Conservation (phyloP, 495 filamentous ascomycete genomes). For the Neurospora terricola region DNA sequence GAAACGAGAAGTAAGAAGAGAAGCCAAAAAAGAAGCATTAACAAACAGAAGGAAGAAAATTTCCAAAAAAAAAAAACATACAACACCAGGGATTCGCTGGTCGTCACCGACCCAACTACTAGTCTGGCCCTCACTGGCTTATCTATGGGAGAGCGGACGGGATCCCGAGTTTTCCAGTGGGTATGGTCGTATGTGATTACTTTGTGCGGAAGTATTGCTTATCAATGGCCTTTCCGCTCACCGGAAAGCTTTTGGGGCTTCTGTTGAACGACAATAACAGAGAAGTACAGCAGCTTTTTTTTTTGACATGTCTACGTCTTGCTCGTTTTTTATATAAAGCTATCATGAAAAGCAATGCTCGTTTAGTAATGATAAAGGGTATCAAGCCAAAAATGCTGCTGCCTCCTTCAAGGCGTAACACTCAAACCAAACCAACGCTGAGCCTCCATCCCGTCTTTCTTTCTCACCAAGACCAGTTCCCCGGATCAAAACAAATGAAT, state of each 20-base stretch:
- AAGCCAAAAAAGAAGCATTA: not conserved
- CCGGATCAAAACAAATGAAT: not conserved
- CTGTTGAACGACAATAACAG: too few species aligned
- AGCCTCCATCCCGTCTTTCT: not conserved
- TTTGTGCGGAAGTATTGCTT: too few species aligned
- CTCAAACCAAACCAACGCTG: not conserved
- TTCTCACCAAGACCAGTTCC: not conserved
- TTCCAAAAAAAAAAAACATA: conserved; percentile 9
- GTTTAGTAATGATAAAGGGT: not conserved
- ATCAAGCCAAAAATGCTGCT: not conserved
- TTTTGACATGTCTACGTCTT: not conserved
- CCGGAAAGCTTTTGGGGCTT: too few species aligned
- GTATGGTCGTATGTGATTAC: conserved; percentile 43
- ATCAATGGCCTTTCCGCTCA: too few species aligned
- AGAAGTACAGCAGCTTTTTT: too few species aligned
- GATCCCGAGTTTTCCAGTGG: conserved; percentile 35
- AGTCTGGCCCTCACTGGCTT: conserved; percentile 24
- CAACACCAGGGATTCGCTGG: conserved; percentile 20
- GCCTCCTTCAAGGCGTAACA: not conserved
- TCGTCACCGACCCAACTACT: conserved; percentile 44
- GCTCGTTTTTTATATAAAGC: not conserved
- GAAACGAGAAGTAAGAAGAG: not conserved
- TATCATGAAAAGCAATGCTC: not conserved
- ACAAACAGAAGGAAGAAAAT: too few species aligned
- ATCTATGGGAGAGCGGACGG: conserved; percentile 42